Base-by-base conservation (phyloP, 306 rosid genomes). In the Rubus idaeus region DNA sequence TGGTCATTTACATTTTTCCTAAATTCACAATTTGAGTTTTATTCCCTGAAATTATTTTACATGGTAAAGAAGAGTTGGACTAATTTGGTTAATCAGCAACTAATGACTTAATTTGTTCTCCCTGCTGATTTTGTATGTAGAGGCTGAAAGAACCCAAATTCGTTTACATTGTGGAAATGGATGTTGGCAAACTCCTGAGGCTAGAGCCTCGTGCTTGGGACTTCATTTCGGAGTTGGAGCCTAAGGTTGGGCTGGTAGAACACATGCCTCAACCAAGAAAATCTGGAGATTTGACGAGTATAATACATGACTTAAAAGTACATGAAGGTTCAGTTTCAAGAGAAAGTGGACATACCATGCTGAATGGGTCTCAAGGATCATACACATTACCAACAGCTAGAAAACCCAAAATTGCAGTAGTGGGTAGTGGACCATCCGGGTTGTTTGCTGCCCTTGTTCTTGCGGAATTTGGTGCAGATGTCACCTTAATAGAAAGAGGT, bases 401-500 rank as follows among this genome's bases (percentile, higher is more conserved):
- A 76, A 92, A 86, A 74, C 97, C 97, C 9, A 92, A 87, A 84
- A 81, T 95, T 85, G 99, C 87, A 1, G 89, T 91, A 23, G 97
- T 91, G 77, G 99, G 97, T 61, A 86, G 96, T 78, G 99, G 97
- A 69, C 97, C 99, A 60, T 82, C 99, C 11, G 99, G 99, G 78
- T 91, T 95, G 26, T 92, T 95, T 78, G 90, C 97, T 60, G 68
- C 97, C 62, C 94, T 95, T 78, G 97, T 90, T 81, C 97, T 95
- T 77, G 97, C 97, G 5, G 97, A 92, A 84, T 78, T 90, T 79
- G 99, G 96, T 73, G 97, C 97, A 66, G 93, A 89, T 80, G 96
- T 95, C 62, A 92, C 98, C n/a, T 78, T 95, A 65, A 87, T 95
- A 79, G 98, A 95, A 90, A 90, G 98, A 89, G 98, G 98, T 57